Percentiles rank a stretch among this genome's conserved stretches.
Evolutionary conservation across 176 grass and related monocot species (phyloP).

Genomic region (Saccharum spontaneum): DNA sequence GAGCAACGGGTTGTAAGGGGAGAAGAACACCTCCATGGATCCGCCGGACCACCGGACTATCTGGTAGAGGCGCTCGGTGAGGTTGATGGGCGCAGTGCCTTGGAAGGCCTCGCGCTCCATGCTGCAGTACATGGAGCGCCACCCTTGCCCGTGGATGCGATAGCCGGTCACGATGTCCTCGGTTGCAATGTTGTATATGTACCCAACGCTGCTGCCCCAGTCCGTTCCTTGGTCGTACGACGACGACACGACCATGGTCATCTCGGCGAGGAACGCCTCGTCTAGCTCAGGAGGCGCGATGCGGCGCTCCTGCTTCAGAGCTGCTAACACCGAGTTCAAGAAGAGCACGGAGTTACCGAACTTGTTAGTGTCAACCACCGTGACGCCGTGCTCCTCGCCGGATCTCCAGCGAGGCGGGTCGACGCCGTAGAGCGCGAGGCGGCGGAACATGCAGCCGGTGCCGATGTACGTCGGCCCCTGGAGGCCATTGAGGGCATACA

Average conservation of each 20-base stretch:
- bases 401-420: neutral
- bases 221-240: neutral
- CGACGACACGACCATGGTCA: conserved; percentile 20
- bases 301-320: conserved; percentile 1
- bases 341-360: conserved; percentile 25
- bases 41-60: conserved; percentile 38
- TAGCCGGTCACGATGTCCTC: conserved; percentile 43
- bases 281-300: neutral
- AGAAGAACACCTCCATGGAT: conserved; percentile 49
- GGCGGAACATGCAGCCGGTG: conserved; percentile 46
- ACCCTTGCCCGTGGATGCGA: conserved; percentile 35
- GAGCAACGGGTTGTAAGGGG: conserved; percentile 32
- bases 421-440: conserved; percentile 30
- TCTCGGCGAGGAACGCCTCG: neutral
- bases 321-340: neutral
- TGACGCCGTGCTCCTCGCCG: neutral
- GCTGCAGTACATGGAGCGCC: conserved; percentile 38
- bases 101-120: conserved; percentile 12
- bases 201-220: conserved; percentile 32
- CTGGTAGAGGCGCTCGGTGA: conserved; percentile 42
- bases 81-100: conserved; percentile 39
- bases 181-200: conserved; percentile 38
- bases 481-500: conserved; percentile 79
- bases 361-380: neutral
- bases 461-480: conserved; percentile 39